These are phyloP conservation scores for Monosporascus sp. DNA, from an alignment of 2,329 filamentous ascomycete genomes.

Conservation along the genomic window DNA sequence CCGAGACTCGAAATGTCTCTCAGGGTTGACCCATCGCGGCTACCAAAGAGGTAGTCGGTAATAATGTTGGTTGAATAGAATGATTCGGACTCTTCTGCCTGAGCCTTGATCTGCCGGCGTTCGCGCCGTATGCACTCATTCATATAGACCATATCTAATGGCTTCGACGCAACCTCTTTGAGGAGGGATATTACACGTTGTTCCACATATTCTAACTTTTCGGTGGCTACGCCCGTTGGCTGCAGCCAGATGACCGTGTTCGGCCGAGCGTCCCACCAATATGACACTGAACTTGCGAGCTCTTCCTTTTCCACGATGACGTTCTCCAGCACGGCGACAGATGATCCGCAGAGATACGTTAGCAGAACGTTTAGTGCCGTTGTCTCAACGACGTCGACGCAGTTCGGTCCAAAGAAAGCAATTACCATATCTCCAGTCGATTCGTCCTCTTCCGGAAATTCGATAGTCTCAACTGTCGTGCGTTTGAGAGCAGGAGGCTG, in stretches of 20 bases:
- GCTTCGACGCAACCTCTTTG: constrained; percentile 71
- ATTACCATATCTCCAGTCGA: constrained; percentile 84
- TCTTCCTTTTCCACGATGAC: constrained; percentile 89
- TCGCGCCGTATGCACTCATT: constrained; percentile 80
- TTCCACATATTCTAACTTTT: constrained; percentile 78
- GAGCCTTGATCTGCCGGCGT: constrained; percentile 74
- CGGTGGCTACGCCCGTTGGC: constrained; percentile 79
- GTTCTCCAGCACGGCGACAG: constrained; percentile 88
- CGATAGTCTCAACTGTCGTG: constrained; percentile 70
- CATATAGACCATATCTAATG: constrained; percentile 86
- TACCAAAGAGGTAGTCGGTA: constrained; percentile 86
- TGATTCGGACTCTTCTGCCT: constrained; percentile 73
- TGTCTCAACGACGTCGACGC: constrained; percentile 61
- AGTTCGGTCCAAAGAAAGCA: constrained; percentile 80
- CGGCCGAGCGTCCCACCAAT: constrained; percentile 73
- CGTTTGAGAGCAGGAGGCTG: constrained; percentile 68
- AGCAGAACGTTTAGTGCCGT: constrained; percentile 76
- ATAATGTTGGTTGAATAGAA: constrained; percentile 85
- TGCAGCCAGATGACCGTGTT: constrained; percentile 82
- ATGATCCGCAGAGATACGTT: constrained; percentile 86
- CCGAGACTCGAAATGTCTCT: constrained; percentile 49
- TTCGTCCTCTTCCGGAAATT: constrained; percentile 96
- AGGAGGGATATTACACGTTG: constrained; percentile 80
- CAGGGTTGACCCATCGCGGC: constrained; percentile 74
- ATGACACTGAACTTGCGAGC: constrained; percentile 78